Base-by-base conservation (phyloP, 1,284 basidiomycete genomes). In the Rhodotorula mucilaginosa region DNA sequence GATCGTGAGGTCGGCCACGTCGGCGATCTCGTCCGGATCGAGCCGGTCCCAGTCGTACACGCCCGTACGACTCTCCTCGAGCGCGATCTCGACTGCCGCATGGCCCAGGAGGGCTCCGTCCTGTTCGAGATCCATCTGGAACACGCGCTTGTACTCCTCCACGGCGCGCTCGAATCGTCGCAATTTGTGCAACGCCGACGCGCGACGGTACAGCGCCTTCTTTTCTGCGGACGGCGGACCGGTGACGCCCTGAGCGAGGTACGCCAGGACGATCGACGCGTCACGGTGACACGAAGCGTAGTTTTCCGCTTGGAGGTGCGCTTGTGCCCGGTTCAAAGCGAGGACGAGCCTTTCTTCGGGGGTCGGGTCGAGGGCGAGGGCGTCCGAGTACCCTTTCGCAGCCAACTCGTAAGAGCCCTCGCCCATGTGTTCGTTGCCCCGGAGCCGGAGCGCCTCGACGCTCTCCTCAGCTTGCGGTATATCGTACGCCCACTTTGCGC, bases 291-390 rank as follows among this genome's bases (percentile, higher is more conserved):
- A 65, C 16, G 58, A 54, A 15, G 44, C 46, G 48, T 47, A 54
- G 39, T 58, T 49, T 6, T 39, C 34, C 29, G 65, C 46, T 21
- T 13, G n/a, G 26, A 67, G 66, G 52, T 67, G 52, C 3, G 62
- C 62, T n/a, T 71, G 61, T 0, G 70, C 29, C 48, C 65, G 70
- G 44, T 65, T 65, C 23, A 71, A 54, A 34, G n/a, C 49, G 34
- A 71, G 63, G 26, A 68, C 46, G 57, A 71, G 62, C 3, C 60
- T 47, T 19, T 48, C 4, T 12, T 64, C 26, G 0, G 52, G 26
- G 16, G 39, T 23, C 18, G n/a, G 5, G 13, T 23, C 6, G 0
- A 29, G 1, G 1, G 15, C 58, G 51, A 69, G 44, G 0, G 58
- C 68, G 44, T 64, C 59, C 18, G 52, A 12, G 46, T 65, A 69